Base-by-base conservation (phyloP, 2,329 filamentous ascomycete species). In the Aspergillus ochraceus region DNA sequence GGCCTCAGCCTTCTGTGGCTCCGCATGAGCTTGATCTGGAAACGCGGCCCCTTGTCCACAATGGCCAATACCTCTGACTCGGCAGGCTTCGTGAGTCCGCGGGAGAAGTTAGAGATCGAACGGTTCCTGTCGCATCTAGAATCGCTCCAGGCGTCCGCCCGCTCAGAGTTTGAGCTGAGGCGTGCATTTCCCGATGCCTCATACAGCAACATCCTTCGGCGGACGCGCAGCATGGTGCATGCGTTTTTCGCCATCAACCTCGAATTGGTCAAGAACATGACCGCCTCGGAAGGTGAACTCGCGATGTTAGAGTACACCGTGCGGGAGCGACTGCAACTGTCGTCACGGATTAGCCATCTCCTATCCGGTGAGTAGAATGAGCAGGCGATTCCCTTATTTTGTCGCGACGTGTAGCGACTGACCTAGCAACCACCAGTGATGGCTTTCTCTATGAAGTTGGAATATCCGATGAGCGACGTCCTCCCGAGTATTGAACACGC, bases 171-270 rank as follows among this genome's bases (percentile, higher is more conserved):
- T 69, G 91, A 96, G 74, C 84, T 99, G 6, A 86, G 88, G 46
- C 91, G 94, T 0, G 92, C 93, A 0, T 99, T 99, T 68, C 91
- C 92, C 1, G 84, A 88, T 63, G 86, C 84, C 49, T 84, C 86
- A 17, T 93, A 90, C 72, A 85, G 84, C 4, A 85, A 87, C 39
- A 90, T 98, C 59, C 84, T 98, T 71, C 85, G 86, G 22, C 89
- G 89, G 10, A 97, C 93, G 1, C 88, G 89, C 63, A 88, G 90
- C 55, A 91, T 97, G 77, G 86, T 98, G 4, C 93, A 97, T 75
- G 89, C 91, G 42, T 97, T 99, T 75, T 93, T 98, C 71, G 92
- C 93, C 54, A 97, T 99, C 91, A 96, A 94, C 64, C 86, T 97
- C 11, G 88, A 97, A 63, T 92, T 96, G 42, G 84, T 90, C 70